phyloP scores from a whole-genome alignment of 768 basidiomycete species.

The Boletus barrowsii region DNA sequence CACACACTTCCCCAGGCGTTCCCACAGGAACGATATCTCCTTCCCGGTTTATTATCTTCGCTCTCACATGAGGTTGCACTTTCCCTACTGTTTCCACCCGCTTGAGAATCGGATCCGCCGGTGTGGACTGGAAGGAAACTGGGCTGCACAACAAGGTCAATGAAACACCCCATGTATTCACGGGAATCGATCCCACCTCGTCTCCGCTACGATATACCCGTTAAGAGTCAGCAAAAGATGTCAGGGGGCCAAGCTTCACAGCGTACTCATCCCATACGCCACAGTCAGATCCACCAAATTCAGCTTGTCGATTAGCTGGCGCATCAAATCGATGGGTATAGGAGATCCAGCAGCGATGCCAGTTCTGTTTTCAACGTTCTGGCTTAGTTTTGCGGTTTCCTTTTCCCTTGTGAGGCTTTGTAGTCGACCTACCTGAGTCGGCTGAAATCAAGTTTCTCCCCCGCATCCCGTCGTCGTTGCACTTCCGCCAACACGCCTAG shows the following conservation, averaged over 20 bases:
- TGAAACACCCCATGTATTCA: not conserved
- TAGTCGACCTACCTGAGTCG: slow-evolving; percentile 46
- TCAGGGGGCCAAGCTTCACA: not conserved
- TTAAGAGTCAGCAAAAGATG: slow-evolving; percentile 2
- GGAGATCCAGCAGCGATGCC: slow-evolving; percentile 82
- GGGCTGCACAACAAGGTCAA: slow-evolving; percentile 45
- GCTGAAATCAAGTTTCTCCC: slow-evolving; percentile 46
- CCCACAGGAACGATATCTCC: slow-evolving; percentile 68
- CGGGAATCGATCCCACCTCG: slow-evolving; percentile 41
- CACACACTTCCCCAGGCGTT: slow-evolving; percentile 70
- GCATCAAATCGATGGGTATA: slow-evolving; percentile 79
- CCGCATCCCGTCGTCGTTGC: slow-evolving; percentile 46
- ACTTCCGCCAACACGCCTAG: slow-evolving; percentile 70
- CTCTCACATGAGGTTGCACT: slow-evolving; percentile 72
- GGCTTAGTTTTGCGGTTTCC: not conserved
- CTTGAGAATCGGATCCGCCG: slow-evolving; percentile 64
- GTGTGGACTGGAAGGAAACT: slow-evolving; percentile 78
- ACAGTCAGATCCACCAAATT: slow-evolving; percentile 71
- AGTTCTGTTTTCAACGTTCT: slow-evolving; percentile 44
- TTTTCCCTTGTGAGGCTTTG: no score
- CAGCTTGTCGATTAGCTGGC: slow-evolving; percentile 59
- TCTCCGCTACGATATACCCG: slow-evolving; percentile 54
- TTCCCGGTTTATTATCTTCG: slow-evolving; percentile 60
- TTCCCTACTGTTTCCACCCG: slow-evolving; percentile 82
- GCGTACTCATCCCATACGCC: slow-evolving; percentile 86